Base-by-base conservation (phyloP, 306 rosid genomes). In the Citrullus mucosospermus region DNA sequence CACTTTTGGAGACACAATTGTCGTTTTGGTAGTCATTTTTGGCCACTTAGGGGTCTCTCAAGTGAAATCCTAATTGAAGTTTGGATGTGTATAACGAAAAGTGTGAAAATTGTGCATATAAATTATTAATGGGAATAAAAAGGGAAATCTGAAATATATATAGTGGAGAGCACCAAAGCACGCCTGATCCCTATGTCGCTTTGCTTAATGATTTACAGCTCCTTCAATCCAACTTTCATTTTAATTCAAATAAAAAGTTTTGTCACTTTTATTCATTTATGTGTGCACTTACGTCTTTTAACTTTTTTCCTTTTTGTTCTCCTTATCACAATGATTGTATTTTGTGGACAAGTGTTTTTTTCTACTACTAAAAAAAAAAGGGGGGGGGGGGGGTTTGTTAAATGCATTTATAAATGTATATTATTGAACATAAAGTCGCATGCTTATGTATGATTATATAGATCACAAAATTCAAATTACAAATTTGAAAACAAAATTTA, bases 151-250 rank as follows among this genome's bases (percentile, higher is more conserved):
- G 22, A 22, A 22, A 22, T 22, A 22, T 22, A 22, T 22, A 22
- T 67, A 41, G 34, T 68, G 75, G 75, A 68, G 13, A 68, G 75
- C 75, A 68, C 75, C 75, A 68, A 68, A 48, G 75, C 75, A 68
- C 75, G 75, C 75, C 75, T 68, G 75, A 41, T 68, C 55, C 75
- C 9, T 68, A 28, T 39, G 75, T 68, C 54, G 54, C 75, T 68
- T 68, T 68, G 75, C 17, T 53, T 68, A 68, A 68, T 68, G 75
- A 68, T 68, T 68, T n/a, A 68, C 75, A 68, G 75, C 75, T 68
- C 75, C 20, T 36, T 68, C 75, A 68, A 68, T 53, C 8, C 75
- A 68, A 41, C 54, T n/a, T 46, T 9, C 13, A 46, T 46, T 48
- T 48, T 5, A 1, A 20, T 68, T 43, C 30, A n/a, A 41, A 18